phyloP scores from a whole-genome alignment of 352 stramenopile species.

The Phytopythium oedochilum region DNA sequence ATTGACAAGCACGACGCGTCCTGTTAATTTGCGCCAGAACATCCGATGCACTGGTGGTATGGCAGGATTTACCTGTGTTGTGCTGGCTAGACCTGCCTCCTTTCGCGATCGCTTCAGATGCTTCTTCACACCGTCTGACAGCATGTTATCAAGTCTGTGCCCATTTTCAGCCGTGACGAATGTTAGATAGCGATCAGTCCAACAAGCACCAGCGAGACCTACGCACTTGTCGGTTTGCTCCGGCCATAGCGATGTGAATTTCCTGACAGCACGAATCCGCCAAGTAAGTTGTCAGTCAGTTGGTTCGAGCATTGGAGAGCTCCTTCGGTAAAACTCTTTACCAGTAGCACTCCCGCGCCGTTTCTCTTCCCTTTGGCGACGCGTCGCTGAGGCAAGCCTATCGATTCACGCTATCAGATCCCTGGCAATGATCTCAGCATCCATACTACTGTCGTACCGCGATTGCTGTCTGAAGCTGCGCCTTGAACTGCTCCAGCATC shows the following conservation, averaged over 20 bases:
- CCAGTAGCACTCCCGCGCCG: constrained; percentile 59
- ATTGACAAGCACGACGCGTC: neutral
- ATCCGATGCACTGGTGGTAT: no score
- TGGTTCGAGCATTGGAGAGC: no score
- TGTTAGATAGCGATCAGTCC: neutral
- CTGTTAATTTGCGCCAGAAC: neutral
- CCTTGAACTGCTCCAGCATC: constrained; percentile 39
- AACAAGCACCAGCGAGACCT: neutral
- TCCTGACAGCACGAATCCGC: constrained; percentile 20
- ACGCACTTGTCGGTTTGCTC: constrained; percentile 36
- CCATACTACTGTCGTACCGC: constrained; percentile 12
- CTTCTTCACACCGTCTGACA: constrained; percentile 56
- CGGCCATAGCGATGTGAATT: constrained; percentile 40
- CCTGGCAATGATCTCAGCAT: neutral
- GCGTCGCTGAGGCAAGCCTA: constrained; percentile 32
- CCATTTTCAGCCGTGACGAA: neutral
- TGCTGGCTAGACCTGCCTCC: constrained; percentile 19
- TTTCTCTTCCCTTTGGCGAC: constrained; percentile 51
- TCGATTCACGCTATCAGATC: neutral
- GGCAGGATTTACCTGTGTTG: constrained; percentile 15
- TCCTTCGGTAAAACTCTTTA: no score
- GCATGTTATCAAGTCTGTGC: constrained; percentile 32
- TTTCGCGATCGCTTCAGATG: constrained; percentile 49
- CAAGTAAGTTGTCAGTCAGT: no score
- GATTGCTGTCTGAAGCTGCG: constrained; percentile 33